Evolutionary conservation across 2,329 filamentous ascomycete species (phyloP), one percentile per base, ranked within the genome.

Genomic region (Aspergillus ruber): DNA sequence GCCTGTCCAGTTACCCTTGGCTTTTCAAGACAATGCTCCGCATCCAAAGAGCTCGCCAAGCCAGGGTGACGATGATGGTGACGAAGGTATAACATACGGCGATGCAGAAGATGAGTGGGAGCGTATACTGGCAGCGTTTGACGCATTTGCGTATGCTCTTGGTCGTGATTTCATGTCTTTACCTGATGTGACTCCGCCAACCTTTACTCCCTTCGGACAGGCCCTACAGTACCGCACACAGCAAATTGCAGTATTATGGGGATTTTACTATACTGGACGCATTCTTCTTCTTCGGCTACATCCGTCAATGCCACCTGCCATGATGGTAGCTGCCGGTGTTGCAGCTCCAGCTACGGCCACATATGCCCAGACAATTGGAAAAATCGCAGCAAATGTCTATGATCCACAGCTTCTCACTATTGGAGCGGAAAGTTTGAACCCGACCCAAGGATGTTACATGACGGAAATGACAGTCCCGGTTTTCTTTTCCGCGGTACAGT

Each of bases 401-500:
- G 75, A 55, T 59, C 74, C 55, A 57, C 76, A 57, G 57, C 53
- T 64, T 52, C 60, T 63, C 32, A 64, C 65, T 17, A 48, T 62
- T 4, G 55, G 63, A 41, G 59, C 61, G 3, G 64, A 64, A 2
- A 79, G 82, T 29, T 79, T 95, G 1, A 90, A 84, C 55, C 90
- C 90, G 0, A 77, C 84, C 25, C 78, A 94, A 21, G 90, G 86
- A 5, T 86, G 86, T 0, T 88, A 87, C 0, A 78, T 95, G 18
- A 89, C 89, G 49, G 91, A 97, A 67, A 82, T 83, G 57, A 83
- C 83, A 3, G 86, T 96, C 59, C 83, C 85, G 4, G 73, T 95
- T 1, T 96, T 97, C 70, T 89, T 96, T 51, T 86, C 90, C 1
- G 91, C 81, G 3, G 81, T 97, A 9, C 75, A 95, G 76, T 94